Conservation (phyloP, 768 basidiomycete species). For the Auricularia cornea region DNA sequence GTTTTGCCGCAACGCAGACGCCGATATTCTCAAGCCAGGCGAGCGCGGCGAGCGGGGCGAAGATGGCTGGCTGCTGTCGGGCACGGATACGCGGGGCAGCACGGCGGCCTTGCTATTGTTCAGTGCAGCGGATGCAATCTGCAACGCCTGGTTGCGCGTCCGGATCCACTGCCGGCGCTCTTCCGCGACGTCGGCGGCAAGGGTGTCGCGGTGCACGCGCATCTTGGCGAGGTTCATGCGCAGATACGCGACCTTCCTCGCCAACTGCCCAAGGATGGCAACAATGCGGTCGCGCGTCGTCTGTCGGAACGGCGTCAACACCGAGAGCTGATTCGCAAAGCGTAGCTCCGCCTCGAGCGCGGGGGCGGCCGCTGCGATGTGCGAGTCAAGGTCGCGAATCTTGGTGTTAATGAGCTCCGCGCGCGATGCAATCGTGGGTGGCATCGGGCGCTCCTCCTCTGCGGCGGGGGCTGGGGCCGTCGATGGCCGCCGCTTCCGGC, state of each 20-base stretch:
- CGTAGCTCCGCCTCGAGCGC: constrained; percentile 64
- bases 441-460: background rate
- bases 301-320: constrained; percentile 81
- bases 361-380: constrained; percentile 42
- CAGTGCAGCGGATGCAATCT: constrained; percentile 61
- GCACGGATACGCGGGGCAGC: background rate
- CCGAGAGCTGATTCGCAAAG: constrained; percentile 70
- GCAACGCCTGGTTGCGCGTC: constrained; percentile 63
- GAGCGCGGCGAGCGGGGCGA: background rate
- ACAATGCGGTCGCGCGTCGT: constrained; percentile 72
- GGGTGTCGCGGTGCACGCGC: constrained; percentile 66
- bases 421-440: constrained; percentile 33
- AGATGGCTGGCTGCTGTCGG: background rate
- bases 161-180: constrained; percentile 60
- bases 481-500: constrained; percentile 14
- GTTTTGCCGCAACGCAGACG: background rate
- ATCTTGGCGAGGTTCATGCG: constrained; percentile 69
- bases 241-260: constrained; percentile 54
- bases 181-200: constrained; percentile 64
- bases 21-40: background rate
- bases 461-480: constrained; percentile 1
- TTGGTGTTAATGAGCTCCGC: constrained; percentile 50
- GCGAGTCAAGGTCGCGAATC: constrained; percentile 55
- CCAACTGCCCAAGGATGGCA: constrained; percentile 48
- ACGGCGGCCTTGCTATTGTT: constrained; percentile 16